A percentile compares a stretch with the other conserved stretches of the same genome.
Evolutionary conservation across 805 yeast species (phyloP).

Genomic region (Candida nemodendra): DNA sequence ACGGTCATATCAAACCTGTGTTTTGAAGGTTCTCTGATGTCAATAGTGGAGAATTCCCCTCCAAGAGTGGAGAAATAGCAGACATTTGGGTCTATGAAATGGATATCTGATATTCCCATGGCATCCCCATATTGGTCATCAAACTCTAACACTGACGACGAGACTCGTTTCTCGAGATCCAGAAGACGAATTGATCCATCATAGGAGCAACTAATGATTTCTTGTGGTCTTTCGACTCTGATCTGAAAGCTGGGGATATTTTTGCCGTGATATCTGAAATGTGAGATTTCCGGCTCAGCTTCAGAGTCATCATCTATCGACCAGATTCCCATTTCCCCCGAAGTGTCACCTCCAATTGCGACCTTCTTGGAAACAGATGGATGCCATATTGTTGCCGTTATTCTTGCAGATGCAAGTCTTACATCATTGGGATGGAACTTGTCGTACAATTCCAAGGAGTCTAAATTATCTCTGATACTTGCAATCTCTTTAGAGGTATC

Average conservation of each 20-base stretch:
- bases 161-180: slow-evolving; percentile 60
- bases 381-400: slow-evolving; percentile 74
- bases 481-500: slow-evolving; percentile 44
- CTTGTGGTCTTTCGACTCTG: slow-evolving; percentile 47
- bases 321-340: slow-evolving; percentile 90
- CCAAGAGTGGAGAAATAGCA: slow-evolving; percentile 73
- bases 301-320: slow-evolving; percentile 50
- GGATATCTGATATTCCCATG: slow-evolving; percentile 74
- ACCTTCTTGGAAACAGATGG: slow-evolving; percentile 64
- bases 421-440: slow-evolving; percentile 67
- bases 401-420: slow-evolving; percentile 67
- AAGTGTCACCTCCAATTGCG: slow-evolving; percentile 82
- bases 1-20: slow-evolving; percentile 31
- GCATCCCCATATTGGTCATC: slow-evolving; percentile 53
- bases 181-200: slow-evolving; percentile 82
- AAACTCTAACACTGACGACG: slow-evolving; percentile 59
- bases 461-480: slow-evolving; percentile 53
- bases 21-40: slow-evolving; percentile 44
- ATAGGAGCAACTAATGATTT: slow-evolving; percentile 71
- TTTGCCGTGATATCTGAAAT: slow-evolving; percentile 73
- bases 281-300: slow-evolving; percentile 53
- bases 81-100: slow-evolving; percentile 53
- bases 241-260: slow-evolving; percentile 58
- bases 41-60: slow-evolving; percentile 79
- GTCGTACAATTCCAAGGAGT: slow-evolving; percentile 48